Evolutionary conservation across 1,284 basidiomycete species (phyloP).

Genomic region (Anthracocystis walkeri): DNA sequence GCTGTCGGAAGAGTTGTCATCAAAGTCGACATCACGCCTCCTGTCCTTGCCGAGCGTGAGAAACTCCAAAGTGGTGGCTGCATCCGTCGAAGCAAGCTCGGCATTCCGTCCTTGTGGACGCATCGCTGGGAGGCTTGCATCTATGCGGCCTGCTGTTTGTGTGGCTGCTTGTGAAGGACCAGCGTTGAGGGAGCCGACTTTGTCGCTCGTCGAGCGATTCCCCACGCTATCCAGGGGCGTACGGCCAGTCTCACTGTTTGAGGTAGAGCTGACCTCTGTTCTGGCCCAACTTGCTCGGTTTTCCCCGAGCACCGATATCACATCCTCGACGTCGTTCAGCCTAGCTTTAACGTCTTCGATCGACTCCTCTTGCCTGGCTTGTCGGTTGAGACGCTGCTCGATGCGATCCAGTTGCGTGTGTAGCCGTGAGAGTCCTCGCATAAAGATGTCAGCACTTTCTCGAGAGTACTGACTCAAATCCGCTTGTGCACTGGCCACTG

Average conservation of each 20-base stretch:
- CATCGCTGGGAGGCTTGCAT: constrained; percentile 2
- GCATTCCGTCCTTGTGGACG: constrained; percentile 31
- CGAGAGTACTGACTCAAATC: constrained; percentile 1
- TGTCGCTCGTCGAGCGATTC: not conserved
- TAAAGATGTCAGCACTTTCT: constrained; percentile 15
- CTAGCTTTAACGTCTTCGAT: constrained; percentile 42
- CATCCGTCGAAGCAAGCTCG: constrained; percentile 43
- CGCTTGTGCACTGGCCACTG: constrained; percentile 1
- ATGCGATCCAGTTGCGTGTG: constrained; percentile 45
- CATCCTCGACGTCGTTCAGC: constrained; percentile 39
- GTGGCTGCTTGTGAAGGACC: not conserved
- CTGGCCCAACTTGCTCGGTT: constrained; percentile 24
- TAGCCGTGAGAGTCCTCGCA: constrained; percentile 26
- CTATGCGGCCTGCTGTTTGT: not conserved
- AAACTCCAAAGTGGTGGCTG: constrained; percentile 47
- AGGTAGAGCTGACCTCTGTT: not conserved
- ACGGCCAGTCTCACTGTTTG: not conserved
- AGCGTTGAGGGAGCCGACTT: not conserved
- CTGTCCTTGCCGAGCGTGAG: constrained; percentile 46
- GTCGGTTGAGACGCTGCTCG: constrained; percentile 26
- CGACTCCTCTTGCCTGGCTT: constrained; percentile 18
- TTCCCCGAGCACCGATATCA: constrained; percentile 41
- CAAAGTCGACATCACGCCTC: constrained; percentile 35
- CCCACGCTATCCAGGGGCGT: not conserved
- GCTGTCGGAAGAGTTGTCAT: constrained; percentile 36